Base-by-base conservation (phyloP, 192 early-diverging fungal genomes). In the Coemansia sp. region DNA sequence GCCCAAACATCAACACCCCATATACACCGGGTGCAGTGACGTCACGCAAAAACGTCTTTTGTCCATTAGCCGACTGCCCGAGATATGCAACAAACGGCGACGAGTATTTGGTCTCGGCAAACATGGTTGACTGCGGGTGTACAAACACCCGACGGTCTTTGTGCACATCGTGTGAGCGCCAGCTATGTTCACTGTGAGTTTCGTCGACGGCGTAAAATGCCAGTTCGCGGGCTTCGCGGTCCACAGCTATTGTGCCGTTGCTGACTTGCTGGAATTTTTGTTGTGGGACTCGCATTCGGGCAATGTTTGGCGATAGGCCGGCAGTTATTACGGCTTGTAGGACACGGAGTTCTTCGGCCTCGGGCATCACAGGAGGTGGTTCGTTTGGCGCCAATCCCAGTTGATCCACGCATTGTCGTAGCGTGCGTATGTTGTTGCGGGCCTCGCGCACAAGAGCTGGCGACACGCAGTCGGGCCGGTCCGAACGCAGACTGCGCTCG, bases 221-320 rank as follows among this genome's bases (percentile, higher is more conserved):
- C 62, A 96, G 85, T 67, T 93, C 86, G 29, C 83, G 73, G 0
- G 92, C 88, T 65, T 92, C 88, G 38, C 76, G 85, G 24, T 88
- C 89, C 3, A 87, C 72, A 25, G 84, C 86, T 0, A 96, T 82
- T 15, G 91, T 68, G 19, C 94, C 94, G 37, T 70, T 66, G n/a
- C 88, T 72, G 15, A 88, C 84, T 53, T 90, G 83, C 12, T 89
- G 86, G 72, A 88, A 95, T 69, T 85, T 88, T 32, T 85, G 82
- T 38, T 85, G 84, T 1, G 94, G 94, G 57, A 88, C 62, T 17
- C 82, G 75, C 27, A 96, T 82, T 19, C 85, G 81, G 23, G 85
- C 90, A 54, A 94, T 73, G 60, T 93, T 92, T 0, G 94, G 94
- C 65, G 90, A 93, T 45, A 95, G 74, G 3, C 94, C 95, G 8